Evolutionary conservation across 2,329 filamentous ascomycete genomes (phyloP), one percentile per base, ranked within the genome.

Genomic region (Orbilia brochopaga): DNA sequence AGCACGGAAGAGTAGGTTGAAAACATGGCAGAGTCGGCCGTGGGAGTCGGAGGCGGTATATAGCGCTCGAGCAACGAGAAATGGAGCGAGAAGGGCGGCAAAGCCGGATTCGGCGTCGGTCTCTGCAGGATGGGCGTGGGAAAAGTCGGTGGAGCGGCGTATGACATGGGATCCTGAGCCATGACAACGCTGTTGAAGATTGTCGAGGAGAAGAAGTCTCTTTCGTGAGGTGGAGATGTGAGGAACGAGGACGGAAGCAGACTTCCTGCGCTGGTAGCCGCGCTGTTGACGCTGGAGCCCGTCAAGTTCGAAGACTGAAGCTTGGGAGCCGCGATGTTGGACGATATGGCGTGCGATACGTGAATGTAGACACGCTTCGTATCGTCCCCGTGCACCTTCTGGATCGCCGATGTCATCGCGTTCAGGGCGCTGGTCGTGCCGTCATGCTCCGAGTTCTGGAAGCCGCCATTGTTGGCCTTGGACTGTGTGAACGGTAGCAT

Each of bases 161-260:
- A 74, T 44, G 74, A 73, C 35, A 74, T 54, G 17, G 67, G 74
- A 21, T 74, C 74, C 10, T 74, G 74, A 3, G 76, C 75, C 63
- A 77, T 74, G 56, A 77, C 76, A 21, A 77, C 76, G 51, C 75
- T 76, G 37, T 76, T 77, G 56, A 77, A 77, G 23, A 77, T 66
- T 13, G 74, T 75, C 1, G 76, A 75, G 8, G 76, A 74, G 63
- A 77, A 77, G 61, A 76, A 77, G 42, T 75, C 74, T 1, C 74
- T 64, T 52, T 55, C 74, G 51, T 60, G 74, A 24, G 51, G 59
- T 32, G 67, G 51, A 27, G 56, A 70, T 17, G 57, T 66, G 15
- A 73, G 59, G 35, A 63, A 63, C 35, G 74, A 72, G 1, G 74
- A 67, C 48, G 63, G 69, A 57, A 75, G 67, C 35, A 76, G 69